A percentile compares a stretch with the other conserved stretches of the same genome.
Evolutionary conservation across 805 yeast species (phyloP).

Genomic region (Zygosaccharomyces bailii): DNA sequence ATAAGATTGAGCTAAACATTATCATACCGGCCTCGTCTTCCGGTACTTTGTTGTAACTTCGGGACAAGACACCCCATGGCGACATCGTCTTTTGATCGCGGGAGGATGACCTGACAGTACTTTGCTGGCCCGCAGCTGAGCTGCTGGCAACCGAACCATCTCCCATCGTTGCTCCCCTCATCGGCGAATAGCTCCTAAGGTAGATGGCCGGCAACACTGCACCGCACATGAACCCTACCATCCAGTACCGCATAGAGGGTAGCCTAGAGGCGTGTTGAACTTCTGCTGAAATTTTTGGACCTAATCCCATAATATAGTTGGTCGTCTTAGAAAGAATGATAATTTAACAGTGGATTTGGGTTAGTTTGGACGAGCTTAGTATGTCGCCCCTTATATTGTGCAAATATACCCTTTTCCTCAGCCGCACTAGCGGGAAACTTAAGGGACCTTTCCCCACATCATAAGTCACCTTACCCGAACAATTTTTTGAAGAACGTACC

Average conservation of each 20-base stretch:
- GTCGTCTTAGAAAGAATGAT: not conserved
- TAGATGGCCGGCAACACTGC: constrained; percentile 32
- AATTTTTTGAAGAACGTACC: constrained; percentile 26
- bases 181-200: constrained; percentile 17
- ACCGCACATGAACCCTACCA: constrained; percentile 30
- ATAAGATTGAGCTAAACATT: constrained; percentile 27
- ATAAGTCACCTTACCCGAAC: constrained; percentile 9
- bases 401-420: not conserved
- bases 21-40: constrained; percentile 19
- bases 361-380: not conserved
- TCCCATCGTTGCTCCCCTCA: constrained; percentile 5
- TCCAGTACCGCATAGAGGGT: constrained; percentile 27
- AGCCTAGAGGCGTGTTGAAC: constrained; percentile 27
- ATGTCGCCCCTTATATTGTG: not conserved
- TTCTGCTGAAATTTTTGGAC: constrained; percentile 26
- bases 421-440: not conserved
- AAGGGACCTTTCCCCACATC: constrained; percentile 1
- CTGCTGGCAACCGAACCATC: not conserved
- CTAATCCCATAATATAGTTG: constrained; percentile 24
- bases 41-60: constrained; percentile 1
- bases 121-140: constrained; percentile 11
- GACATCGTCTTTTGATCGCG: constrained; percentile 3
- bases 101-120: not conserved
- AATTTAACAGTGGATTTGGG: too few species aligned
- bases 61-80: constrained; percentile 12